Evolutionary conservation across 192 early-diverging fungal genomes (phyloP).

Genomic region (Podila verticillata): DNA sequence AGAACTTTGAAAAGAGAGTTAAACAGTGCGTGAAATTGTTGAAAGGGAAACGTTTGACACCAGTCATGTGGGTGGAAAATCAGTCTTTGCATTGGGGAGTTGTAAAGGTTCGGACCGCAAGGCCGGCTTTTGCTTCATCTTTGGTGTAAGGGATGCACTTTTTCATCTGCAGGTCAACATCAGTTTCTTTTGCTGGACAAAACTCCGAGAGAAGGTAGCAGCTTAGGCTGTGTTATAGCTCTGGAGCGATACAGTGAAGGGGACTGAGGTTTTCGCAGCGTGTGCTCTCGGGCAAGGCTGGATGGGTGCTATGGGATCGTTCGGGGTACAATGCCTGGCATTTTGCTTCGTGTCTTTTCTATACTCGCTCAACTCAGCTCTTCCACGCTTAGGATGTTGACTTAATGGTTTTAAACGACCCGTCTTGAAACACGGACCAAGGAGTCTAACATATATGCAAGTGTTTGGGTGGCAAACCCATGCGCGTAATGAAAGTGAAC

Average conservation of each 20-base stretch:
- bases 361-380: conserved; percentile 43
- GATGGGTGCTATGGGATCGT: conserved; percentile 48
- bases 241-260: conserved; percentile 56
- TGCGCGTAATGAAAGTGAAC: conserved; percentile 68
- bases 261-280: conserved; percentile 68
- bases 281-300: conserved; percentile 50
- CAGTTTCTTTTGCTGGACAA: conserved; percentile 67
- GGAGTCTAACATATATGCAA: conserved; percentile 84
- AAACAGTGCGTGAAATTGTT: conserved; percentile 87
- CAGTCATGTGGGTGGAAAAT: conserved; percentile 62
- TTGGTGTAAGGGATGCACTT: conserved; percentile 56
- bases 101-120: conserved; percentile 30
- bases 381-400: conserved; percentile 65
- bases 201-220: conserved; percentile 60
- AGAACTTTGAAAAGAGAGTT: conserved; percentile 86
- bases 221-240: conserved; percentile 67
- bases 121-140: conserved; percentile 45
- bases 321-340: conserved; percentile 47
- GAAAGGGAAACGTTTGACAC: conserved; percentile 77
- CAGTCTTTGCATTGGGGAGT: conserved; percentile 36
- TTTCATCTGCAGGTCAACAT: conserved; percentile 60
- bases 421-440: conserved; percentile 87
- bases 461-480: conserved; percentile 73
- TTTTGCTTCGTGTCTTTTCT: conserved; percentile 42
- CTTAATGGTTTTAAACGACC: conserved; percentile 75